These are phyloP conservation scores for Suhomyces bokatorum DNA, from an alignment of 1,139 yeast species.

Conservation along the genomic window DNA sequence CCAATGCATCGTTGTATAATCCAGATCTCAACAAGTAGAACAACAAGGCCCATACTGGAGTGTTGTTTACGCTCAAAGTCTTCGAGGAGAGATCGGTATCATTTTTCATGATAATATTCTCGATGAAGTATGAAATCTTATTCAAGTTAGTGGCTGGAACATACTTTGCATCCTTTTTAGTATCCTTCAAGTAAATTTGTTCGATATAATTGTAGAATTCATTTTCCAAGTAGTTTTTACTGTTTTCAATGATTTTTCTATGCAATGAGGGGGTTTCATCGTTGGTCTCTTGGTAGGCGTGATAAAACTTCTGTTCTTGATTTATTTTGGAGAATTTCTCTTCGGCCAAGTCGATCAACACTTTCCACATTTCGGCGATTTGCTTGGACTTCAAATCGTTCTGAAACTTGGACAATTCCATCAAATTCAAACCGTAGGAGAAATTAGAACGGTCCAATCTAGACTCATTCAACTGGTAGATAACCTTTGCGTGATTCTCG, in stretches of 20 bases:
- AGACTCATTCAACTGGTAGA: slow-evolving; percentile 68
- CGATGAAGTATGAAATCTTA: slow-evolving; percentile 68
- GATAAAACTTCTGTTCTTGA: slow-evolving; percentile 50
- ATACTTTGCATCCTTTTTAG: slow-evolving; percentile 52
- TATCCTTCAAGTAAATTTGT: slow-evolving; percentile 61
- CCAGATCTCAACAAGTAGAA: slow-evolving; percentile 88
- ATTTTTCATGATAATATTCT: slow-evolving; percentile 47
- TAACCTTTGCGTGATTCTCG: slow-evolving; percentile 70
- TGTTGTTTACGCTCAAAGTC: slow-evolving; percentile 62
- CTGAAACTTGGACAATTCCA: slow-evolving; percentile 51
- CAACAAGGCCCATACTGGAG: slow-evolving; percentile 89
- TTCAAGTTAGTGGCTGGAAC: slow-evolving; percentile 66
- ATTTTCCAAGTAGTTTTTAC: slow-evolving; percentile 63
- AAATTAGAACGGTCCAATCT: slow-evolving; percentile 54
- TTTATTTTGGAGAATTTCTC: slow-evolving; percentile 37
- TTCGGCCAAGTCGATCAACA: slow-evolving; percentile 46
- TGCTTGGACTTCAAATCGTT: slow-evolving; percentile 62
- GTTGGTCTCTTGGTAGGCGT: slow-evolving; percentile 28
- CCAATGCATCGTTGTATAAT: slow-evolving; percentile 70
- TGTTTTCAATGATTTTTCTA: slow-evolving; percentile 53
- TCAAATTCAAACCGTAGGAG: slow-evolving; percentile 54
- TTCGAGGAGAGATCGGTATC: slow-evolving; percentile 33
- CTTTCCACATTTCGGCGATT: slow-evolving; percentile 63
- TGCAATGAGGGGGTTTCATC: slow-evolving; percentile 29
- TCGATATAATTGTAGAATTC: slow-evolving; percentile 80